Conservation (phyloP, 192 early-diverging fungal species). For the Linnemannia zychae region DNA sequence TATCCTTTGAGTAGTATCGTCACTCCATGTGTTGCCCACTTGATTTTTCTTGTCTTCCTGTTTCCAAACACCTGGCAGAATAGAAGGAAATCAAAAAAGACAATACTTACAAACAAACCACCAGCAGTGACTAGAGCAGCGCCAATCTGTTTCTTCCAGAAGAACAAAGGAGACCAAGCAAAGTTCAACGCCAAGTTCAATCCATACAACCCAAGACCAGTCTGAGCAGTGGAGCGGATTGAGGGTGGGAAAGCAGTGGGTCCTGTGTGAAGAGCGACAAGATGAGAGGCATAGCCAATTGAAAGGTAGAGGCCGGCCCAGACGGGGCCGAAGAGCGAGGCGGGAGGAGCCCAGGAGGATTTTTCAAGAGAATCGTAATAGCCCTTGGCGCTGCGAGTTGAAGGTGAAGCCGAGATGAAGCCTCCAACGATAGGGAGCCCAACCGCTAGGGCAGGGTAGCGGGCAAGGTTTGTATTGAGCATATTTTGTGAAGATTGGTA, state of each 20-base stretch:
- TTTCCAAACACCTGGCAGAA: neutral
- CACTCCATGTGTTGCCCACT: neutral
- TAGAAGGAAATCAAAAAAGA: neutral
- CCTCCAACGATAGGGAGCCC: conserved; percentile 47
- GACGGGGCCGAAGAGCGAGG: conserved; percentile 25
- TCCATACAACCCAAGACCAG: conserved; percentile 38
- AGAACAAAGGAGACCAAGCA: conserved; percentile 48
- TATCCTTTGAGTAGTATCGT: neutral
- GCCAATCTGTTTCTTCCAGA: conserved; percentile 40
- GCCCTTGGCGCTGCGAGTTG: conserved; percentile 4
- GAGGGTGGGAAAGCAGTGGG: conserved; percentile 5
- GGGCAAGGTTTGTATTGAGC: conserved; percentile 41
- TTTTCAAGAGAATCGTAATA: conserved; percentile 25
- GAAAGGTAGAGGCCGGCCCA: conserved; percentile 42
- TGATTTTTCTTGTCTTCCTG: neutral
- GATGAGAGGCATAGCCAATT: conserved; percentile 44
- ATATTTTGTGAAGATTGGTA: conserved; percentile 21
- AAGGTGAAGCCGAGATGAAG: conserved; percentile 33
- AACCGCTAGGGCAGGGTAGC: conserved; percentile 45
- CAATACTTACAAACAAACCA: conserved; percentile 38
- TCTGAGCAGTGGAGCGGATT: conserved; percentile 20
- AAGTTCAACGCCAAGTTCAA: conserved; percentile 45
- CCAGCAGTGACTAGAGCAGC: conserved; percentile 38
- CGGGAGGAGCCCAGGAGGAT: conserved; percentile 32
- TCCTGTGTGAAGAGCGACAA: conserved; percentile 25